phyloP scores from a whole-genome alignment of 140 eudicot genomes.

The Ambrosia hybrid region DNA sequence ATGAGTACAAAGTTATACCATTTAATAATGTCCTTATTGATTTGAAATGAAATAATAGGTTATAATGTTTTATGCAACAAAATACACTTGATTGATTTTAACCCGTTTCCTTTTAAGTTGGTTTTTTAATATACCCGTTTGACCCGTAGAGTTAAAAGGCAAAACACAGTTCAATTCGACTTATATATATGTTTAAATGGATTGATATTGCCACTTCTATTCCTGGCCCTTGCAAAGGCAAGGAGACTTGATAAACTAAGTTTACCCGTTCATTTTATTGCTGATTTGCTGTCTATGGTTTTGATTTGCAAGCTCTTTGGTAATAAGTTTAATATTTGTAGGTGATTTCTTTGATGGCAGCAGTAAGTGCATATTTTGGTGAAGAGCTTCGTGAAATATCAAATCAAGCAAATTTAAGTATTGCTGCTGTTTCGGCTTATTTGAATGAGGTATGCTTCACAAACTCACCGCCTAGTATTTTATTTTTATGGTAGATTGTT shows the following conservation, averaged over 20 bases:
- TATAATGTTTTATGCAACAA: neutral
- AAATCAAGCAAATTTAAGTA: conserved; percentile 65
- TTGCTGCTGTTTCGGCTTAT: conserved; percentile 80
- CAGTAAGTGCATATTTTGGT: conserved; percentile 66
- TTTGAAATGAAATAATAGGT: neutral
- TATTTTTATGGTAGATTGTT: neutral
- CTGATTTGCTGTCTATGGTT: neutral
- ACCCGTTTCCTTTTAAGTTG: neutral
- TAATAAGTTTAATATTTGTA: conserved; percentile 28
- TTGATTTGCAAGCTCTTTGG: conserved; percentile 2
- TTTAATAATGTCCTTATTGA: neutral
- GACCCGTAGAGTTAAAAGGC: neutral
- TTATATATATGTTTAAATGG: neutral
- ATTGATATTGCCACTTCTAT: neutral
- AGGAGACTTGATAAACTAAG: too few species aligned
- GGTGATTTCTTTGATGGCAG: conserved; percentile 80
- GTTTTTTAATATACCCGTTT: neutral
- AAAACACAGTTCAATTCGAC: neutral
- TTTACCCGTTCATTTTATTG: too few species aligned
- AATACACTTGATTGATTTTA: neutral
- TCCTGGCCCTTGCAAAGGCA: neutral
- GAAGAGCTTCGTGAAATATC: conserved; percentile 76
- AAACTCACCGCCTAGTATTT: neutral
- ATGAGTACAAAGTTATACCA: neutral
- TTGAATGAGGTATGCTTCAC: conserved; percentile 70